Evolutionary conservation across 306 rosid genomes (phyloP), one percentile per base, ranked within the genome.

Genomic region (Hippophae tibetana): DNA sequence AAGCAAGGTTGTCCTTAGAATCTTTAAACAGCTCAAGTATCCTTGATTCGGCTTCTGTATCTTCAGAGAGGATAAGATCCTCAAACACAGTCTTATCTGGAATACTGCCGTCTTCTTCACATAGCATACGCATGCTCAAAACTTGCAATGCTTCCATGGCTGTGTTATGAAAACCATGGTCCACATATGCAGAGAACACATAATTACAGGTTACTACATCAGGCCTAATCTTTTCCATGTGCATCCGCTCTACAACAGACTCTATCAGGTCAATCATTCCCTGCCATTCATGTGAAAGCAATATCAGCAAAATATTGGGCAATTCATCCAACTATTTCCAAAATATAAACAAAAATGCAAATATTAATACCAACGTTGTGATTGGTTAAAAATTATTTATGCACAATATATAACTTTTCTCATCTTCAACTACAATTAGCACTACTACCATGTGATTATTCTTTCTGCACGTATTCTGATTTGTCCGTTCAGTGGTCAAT

Each of bases 201-300:
- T 57, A 52, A 41, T 62, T 46, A 68, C 97, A 90, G n/a, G 94
- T 84, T 27, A 75, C 40, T 14, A 78, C 47, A 74, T 79, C 78
- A 0, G 97, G 97, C 66, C 55, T 76, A 67, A 83, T 58, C 58
- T 74, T 81, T 73, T 70, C 73, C 56, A 57, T 84, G 76, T 44
- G 79, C 97, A 90, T 90, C 58, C 51, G 64, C 84, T 78, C 89
- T 63, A 84, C 82, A 52, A 82, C 54, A 53, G 68, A 78, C 85
- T 90, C 97, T 54, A 87, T 72, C 46, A 87, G 74, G 70, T 85
- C 89, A 13, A 90, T 71, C 85, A 85, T 73, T 78, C 63, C 80
- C 97, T 90, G 66, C 53, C 44, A 69, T 48, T 38, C 47, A 56
- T 62, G 52, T 55, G 8, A 63, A 31, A 31, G 38, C 38, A 65